Evolutionary conservation across 2,329 filamentous ascomycete genomes (phyloP), one percentile per base, ranked within the genome.

Genomic region (Penicillium sp.): DNA sequence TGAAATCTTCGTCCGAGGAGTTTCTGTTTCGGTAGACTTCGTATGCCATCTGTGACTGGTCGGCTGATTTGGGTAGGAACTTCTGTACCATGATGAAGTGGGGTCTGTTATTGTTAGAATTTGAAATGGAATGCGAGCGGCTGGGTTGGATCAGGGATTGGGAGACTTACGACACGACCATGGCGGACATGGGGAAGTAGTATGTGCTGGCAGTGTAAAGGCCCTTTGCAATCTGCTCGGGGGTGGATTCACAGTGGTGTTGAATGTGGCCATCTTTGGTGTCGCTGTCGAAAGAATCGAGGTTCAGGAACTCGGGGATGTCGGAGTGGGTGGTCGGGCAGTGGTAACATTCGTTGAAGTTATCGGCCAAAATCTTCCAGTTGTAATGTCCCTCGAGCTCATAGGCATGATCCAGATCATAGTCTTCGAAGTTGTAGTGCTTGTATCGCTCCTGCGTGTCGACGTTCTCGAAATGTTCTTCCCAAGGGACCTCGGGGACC

Each of bases 1-100:
- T 70, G 65, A 87, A 87, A 54, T 85, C 80, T 24, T 80, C 79
- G 14, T 86, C 80, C n/a, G 76, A 77, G 4, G 83, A 80, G 65
- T 81, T 72, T 66, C 82, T 83, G 77, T 87, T 83, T 55, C 82
- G 78, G 75, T 79, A 87, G 46, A 87, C 80, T 65, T 88, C 82
- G 68, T 87, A 87, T 53, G 77, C 76, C 81, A 88, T 86, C 38
- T 75, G 73, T 2, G 80, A 81, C 40, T 71, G 77, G 34, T 71
- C 75, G 0, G 84, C 74, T 2, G 76, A 73, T 45, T 72, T 77
- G 11, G 85, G 85, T 11, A 87, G 75, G 69, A 86, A 86, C 54
- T 83, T 77, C 65, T 86, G 83, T 50, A 86, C 80, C 74, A 85
- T 84, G 71, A 87, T 81, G 69, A 86, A 86, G 70, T 86, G 76